Evolutionary conservation across 495 filamentous ascomycete species (phyloP).

Genomic region (Daldinia vernicosa): DNA sequence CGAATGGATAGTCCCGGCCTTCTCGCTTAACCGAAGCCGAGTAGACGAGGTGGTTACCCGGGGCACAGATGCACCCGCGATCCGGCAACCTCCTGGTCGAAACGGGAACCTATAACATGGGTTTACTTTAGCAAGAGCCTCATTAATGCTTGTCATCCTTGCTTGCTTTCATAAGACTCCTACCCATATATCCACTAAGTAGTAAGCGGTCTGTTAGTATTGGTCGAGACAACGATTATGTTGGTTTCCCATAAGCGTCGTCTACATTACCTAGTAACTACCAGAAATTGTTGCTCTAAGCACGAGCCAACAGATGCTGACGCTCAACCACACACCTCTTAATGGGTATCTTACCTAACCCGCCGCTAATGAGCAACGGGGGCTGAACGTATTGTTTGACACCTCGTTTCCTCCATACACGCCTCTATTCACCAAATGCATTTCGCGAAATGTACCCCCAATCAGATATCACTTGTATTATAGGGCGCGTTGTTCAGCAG

Average conservation of each 20-base stretch:
- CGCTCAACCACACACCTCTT: constrained; percentile 19
- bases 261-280: neutral
- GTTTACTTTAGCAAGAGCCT: neutral
- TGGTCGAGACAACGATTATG: constrained; percentile 5
- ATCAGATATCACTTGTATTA: constrained; percentile 28
- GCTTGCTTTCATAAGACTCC: neutral
- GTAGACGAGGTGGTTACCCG: constrained; percentile 72
- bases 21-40: constrained; percentile 80
- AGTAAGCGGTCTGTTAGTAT: constrained; percentile 8
- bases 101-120: constrained; percentile 40
- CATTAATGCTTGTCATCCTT: constrained; percentile 4
- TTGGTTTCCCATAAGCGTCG: constrained; percentile 5
- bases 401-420: constrained; percentile 23
- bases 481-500: constrained; percentile 6
- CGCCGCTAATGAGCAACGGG: constrained; percentile 36
- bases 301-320: constrained; percentile 38
- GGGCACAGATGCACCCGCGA: constrained; percentile 30
- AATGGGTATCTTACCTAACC: constrained; percentile 40
- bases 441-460: constrained; percentile 32
- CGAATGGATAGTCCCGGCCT: constrained; percentile 90
- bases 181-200: constrained; percentile 5
- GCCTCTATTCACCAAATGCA: constrained; percentile 21
- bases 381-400: constrained; percentile 9
- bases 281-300: constrained; percentile 13
- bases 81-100: constrained; percentile 43